Evolutionary conservation across 306 rosid species (phyloP), one percentile per base, ranked within the genome.

Genomic region (Cicer arietinum): DNA sequence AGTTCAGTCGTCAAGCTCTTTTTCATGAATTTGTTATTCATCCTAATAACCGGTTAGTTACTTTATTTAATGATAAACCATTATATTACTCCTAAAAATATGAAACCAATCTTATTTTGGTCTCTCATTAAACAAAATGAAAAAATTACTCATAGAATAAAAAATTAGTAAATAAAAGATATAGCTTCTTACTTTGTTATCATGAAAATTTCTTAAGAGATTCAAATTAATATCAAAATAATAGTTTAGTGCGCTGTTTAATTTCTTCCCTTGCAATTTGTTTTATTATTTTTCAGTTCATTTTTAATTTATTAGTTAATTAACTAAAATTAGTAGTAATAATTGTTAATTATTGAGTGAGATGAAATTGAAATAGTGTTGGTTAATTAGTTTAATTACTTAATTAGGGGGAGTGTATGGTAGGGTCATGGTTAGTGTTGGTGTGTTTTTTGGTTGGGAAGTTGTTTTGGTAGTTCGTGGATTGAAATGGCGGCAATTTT

Each of bases 31-130:
- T 70, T 41, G 77, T 83, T 20, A 86, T 94, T 35, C 86, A 76
- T 73, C 98, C 98, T 0, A 85, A 91, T 11, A 90, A 79, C 90
- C 59, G 96, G 98, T 94, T 63, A 50, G 13, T 40, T 60, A 59
- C 43, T 35, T 52, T 44, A 4, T 63, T 44, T 7, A 9, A 35
- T 0, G 4, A 25, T 25, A 25, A 25, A 25, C 3, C 3, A 25
- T 25, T 25, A 25, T 25, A 25, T 25, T 25, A 25, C 4, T 25
- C 4, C 35, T 25, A 25, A 2, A 25, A 25, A 2, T 25, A 25
- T 25, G 3, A 25, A 25, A 25, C 3, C 35, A 2, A 25, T 25
- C 35, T 25, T 25, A 25, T 25, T 25, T 25, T 25, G 4, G 4
- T 25, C 35, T 25, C 35, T 25, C 0, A 3, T 2, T 2, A 25